A percentile compares a stretch with the other conserved stretches of the same genome.
phyloP scores from a whole-genome alignment of 2,329 filamentous ascomycete genomes.

The Dactylellina parvicollis region DNA sequence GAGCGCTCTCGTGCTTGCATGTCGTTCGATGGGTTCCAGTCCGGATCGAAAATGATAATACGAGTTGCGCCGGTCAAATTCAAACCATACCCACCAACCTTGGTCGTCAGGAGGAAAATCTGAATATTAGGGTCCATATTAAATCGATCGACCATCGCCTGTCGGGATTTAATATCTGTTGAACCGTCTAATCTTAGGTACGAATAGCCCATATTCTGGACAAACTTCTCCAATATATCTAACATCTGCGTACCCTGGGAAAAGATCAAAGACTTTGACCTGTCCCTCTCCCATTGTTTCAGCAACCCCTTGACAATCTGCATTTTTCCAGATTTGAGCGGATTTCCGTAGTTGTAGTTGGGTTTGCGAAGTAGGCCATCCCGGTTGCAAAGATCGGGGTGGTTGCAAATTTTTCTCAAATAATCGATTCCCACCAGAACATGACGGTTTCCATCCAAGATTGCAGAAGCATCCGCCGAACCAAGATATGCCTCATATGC shows the following conservation, averaged over 20 bases:
- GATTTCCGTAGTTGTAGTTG: conserved; percentile 79
- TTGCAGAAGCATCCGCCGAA: conserved; percentile 86
- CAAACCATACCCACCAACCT: conserved; percentile 90
- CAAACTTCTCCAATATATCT: conserved; percentile 86
- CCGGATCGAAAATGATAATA: conserved; percentile 97
- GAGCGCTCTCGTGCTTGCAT: conserved; percentile 93
- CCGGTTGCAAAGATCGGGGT: conserved; percentile 84
- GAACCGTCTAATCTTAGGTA: conserved; percentile 93
- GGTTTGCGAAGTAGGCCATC: conserved; percentile 66
- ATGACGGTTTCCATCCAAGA: conserved; percentile 74
- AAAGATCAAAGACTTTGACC: conserved; percentile 92
- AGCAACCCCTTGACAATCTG: conserved; percentile 89
- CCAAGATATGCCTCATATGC: conserved; percentile 83
- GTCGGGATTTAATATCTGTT: conserved; percentile 87
- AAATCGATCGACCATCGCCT: conserved; percentile 89
- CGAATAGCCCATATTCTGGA: conserved; percentile 72
- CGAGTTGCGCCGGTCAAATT: conserved; percentile 94
- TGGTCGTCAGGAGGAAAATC: conserved; percentile 92
- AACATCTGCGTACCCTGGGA: conserved; percentile 95
- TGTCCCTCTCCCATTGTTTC: conserved; percentile 87
- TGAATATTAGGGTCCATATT: conserved; percentile 82
- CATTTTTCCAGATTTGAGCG: conserved; percentile 90
- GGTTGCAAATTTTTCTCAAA: conserved; percentile 95
- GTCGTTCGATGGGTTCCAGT: conserved; percentile 94
- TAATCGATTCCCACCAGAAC: conserved; percentile 90